Evolutionary conservation across 768 basidiomycete genomes (phyloP).

Genomic region (Hygrophorus russula): DNA sequence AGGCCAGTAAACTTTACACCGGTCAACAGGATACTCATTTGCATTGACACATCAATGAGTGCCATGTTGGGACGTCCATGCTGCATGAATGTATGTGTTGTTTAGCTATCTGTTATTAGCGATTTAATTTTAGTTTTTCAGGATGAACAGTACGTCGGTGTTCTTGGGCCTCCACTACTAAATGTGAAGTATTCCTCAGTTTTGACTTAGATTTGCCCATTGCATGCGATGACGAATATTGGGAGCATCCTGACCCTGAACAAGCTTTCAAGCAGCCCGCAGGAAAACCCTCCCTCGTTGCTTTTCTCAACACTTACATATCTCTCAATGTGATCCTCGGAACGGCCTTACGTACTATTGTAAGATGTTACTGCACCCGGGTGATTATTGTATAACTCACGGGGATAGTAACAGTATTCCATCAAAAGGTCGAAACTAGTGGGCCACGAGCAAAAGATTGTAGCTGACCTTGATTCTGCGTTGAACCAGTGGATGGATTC

Average conservation of each 20-base stretch:
- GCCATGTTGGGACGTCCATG: slow-evolving; percentile 54
- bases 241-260: slow-evolving; percentile 48
- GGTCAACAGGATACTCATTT: slow-evolving; percentile 33
- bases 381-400: neutral
- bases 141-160: slow-evolving; percentile 50
- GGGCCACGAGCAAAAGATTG: slow-evolving; percentile 45
- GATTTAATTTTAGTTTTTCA: slow-evolving; percentile 23
- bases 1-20: neutral
- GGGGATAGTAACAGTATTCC: slow-evolving; percentile 45
- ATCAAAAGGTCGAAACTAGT: slow-evolving; percentile 50
- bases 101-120: too few species aligned
- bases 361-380: slow-evolving; percentile 16
- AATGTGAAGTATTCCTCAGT: slow-evolving; percentile 21
- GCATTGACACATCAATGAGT: slow-evolving; percentile 36
- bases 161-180: neutral
- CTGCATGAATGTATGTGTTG: slow-evolving; percentile 16
- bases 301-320: slow-evolving; percentile 45
- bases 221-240: slow-evolving; percentile 61
- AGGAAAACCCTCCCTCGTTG: slow-evolving; percentile 39
- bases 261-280: slow-evolving; percentile 56
- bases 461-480: slow-evolving; percentile 61
- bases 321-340: slow-evolving; percentile 51
- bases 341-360: slow-evolving; percentile 47
- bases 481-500: slow-evolving; percentile 63
- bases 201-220: slow-evolving; percentile 61